Percentiles rank a stretch among this genome's conserved stretches.
Conservation (phyloP, 202 grass and related monocot genomes). For the Elaeis oleifera region DNA sequence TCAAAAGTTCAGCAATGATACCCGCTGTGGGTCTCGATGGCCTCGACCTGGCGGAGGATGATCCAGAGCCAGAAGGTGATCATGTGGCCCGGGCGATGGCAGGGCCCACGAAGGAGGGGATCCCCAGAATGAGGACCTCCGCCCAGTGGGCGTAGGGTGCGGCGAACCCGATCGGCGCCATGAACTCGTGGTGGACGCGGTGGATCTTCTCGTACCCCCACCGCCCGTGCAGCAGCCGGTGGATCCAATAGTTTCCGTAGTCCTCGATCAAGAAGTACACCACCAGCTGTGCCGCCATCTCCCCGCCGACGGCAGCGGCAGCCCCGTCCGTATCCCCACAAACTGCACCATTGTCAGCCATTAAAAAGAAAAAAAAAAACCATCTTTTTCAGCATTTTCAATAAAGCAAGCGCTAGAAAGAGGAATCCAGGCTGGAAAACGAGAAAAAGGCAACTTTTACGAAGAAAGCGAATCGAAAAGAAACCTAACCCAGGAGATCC, state of each 20-base stretch:
- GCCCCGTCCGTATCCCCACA: conserved; percentile 61
- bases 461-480: no score
- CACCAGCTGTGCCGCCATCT: conserved; percentile 56
- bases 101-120: conserved; percentile 68
- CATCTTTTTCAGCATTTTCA: no score
- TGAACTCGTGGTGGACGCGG: conserved; percentile 82
- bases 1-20: conserved; percentile 14
- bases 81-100: conserved; percentile 79
- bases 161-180: conserved; percentile 75
- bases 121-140: conserved; percentile 78
- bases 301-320: conserved; percentile 65
- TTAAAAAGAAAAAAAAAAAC: no score
- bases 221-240: conserved; percentile 63
- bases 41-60: conserved; percentile 74
- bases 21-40: conserved; percentile 87
- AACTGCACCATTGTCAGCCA: conserved; percentile 28
- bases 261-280: conserved; percentile 94
- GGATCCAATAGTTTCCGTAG: conserved; percentile 91
- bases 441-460: no score
- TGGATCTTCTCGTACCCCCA: conserved; percentile 97
- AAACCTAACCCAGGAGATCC: not conserved
- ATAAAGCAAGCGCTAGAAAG: no score
- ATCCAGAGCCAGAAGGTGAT: conserved; percentile 96
- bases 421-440: no score
- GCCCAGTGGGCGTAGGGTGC: conserved; percentile 91